Evolutionary conservation across 805 yeast genomes (phyloP).

Genomic region (Candida succiphila): DNA sequence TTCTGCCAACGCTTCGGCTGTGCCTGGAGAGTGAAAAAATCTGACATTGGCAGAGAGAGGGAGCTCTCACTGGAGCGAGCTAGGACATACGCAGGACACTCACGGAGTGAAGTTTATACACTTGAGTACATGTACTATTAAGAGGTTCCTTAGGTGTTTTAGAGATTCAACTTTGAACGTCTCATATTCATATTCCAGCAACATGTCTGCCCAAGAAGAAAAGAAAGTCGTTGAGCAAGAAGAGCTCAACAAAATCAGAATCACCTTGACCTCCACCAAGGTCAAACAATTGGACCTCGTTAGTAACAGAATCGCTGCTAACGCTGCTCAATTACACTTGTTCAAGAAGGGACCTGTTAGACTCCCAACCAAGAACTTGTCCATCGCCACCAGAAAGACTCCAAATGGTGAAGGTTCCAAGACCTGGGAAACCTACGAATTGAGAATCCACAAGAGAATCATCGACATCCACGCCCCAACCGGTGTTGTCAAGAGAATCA

Average conservation of each 20-base stretch:
- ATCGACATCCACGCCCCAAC: constrained; percentile 98
- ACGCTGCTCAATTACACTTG: constrained; percentile 75
- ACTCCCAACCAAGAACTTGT: constrained; percentile 98
- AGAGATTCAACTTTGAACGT: constrained; percentile 28
- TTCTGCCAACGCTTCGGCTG: too few species aligned
- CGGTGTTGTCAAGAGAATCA: constrained; percentile 84
- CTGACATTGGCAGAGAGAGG: too few species aligned
- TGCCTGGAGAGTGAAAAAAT: too few species aligned
- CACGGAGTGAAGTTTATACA: too few species aligned
- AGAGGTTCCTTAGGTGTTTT: too few species aligned
- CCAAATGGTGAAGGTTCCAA: constrained; percentile 99
- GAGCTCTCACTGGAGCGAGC: too few species aligned
- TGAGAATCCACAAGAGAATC: constrained; percentile 99
- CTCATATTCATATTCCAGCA: constrained; percentile 18
- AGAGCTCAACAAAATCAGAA: constrained; percentile 94
- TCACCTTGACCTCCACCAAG: constrained; percentile 97
- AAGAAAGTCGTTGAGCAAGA: constrained; percentile 73
- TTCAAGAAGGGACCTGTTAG: constrained; percentile 99
- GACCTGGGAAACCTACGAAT: constrained; percentile 99
- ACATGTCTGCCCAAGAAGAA: constrained; percentile 79
- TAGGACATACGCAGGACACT: too few species aligned
- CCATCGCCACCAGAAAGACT: constrained; percentile 99
- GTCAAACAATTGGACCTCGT: constrained; percentile 97
- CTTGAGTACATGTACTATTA: too few species aligned
- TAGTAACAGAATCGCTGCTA: constrained; percentile 79